Evolutionary conservation across 1,139 yeast genomes (phyloP), one percentile per base, ranked within the genome.

Genomic region (Suhomyces yuchorum): DNA sequence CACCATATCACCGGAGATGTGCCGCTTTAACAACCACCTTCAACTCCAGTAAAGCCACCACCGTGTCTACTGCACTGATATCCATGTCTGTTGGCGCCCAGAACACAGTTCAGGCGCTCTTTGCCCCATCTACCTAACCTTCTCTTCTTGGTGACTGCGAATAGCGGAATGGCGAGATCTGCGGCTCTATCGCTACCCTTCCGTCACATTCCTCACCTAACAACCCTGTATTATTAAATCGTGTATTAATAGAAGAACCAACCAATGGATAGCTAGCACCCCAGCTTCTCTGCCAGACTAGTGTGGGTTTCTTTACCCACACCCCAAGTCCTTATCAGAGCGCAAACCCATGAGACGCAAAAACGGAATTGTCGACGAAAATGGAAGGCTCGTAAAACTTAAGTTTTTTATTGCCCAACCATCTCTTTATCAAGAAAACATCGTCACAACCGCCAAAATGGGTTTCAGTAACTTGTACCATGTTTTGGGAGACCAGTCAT

Each of bases 381-480:
- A 28, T 28, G 32, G 32, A 28, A 28, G 14, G 12, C 32, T 28
- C 15, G 32, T 28, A 28, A 28, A 28, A 28, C 28, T 30, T 18
- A 28, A 28, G 17, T 39, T 39, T 30, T 19, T 17, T 20, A 17
- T 9, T 18, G 5, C 19, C 19, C 28, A 11, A 26, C 35, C 26
- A 17, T 20, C 35, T 15, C 26, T 28, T 14, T 28, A 38, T 38
- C 41, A 3, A 5, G 6, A 37, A 24, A 24, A 38, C 18, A 26
- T 26, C 15, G 22, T 19, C 35, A n/a, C 23, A 38, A 17, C 28
- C 26, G 23, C n/a, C 38, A 37, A 22, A 14, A 47, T 47, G 50
- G 50, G 50, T 23, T 47, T 47, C 40, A 28, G 30, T n/a, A 14
- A 43, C 15, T 46, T 38, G 37, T 19, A 42, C 33, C 50, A 35